phyloP scores from a whole-genome alignment of 768 basidiomycete species.

The Lactifluus volemus region DNA sequence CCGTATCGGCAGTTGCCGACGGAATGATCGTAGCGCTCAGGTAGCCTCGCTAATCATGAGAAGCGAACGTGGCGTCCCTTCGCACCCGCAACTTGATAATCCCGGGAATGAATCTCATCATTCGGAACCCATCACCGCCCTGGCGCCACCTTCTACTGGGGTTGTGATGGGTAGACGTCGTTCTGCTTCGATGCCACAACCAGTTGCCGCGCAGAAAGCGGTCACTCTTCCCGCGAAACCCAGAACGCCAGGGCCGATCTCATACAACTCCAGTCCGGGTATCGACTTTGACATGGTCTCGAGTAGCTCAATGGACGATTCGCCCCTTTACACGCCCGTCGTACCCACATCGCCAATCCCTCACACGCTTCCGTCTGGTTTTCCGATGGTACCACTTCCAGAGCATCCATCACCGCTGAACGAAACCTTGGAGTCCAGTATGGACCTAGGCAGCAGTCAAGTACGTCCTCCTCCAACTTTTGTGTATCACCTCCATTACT shows the following conservation, averaged over 20 bases:
- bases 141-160: neutral
- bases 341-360: neutral
- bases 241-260: constrained; percentile 4
- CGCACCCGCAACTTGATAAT: neutral
- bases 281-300: constrained; percentile 15
- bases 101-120: neutral
- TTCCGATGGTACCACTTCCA: constrained; percentile 6
- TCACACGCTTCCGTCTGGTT: neutral
- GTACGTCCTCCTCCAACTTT: neutral
- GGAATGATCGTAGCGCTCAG: constrained; percentile 13
- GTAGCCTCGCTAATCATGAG: constrained; percentile 9
- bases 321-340: constrained; percentile 11
- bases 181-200: constrained; percentile 18
- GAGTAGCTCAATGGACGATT: constrained; percentile 7
- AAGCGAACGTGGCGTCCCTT: constrained; percentile 6
- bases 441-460: neutral
- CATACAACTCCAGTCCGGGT: constrained; percentile 16
- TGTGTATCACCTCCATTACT: neutral
- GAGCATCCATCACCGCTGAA: neutral
- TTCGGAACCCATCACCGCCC: neutral
- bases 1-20: neutral
- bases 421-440: neutral
- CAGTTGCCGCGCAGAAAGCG: neutral
- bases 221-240: neutral
- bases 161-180: constrained; percentile 10